A percentile compares a stretch with the other conserved stretches of the same genome.
phyloP scores from a whole-genome alignment of 2,329 filamentous ascomycete species.

The Pyrenophora teres region DNA sequence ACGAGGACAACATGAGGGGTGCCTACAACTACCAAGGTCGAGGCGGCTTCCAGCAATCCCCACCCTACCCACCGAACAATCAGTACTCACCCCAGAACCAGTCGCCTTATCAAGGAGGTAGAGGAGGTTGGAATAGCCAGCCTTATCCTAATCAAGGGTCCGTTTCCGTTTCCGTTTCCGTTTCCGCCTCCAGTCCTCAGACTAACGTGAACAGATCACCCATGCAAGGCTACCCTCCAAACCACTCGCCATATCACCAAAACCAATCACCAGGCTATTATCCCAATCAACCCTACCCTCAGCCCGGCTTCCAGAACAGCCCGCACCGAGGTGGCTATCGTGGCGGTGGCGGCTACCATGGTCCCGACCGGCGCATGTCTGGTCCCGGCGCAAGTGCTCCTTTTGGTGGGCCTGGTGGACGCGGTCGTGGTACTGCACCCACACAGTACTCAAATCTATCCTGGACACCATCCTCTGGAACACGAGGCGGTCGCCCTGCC shows the following conservation, averaged over 20 bases:
- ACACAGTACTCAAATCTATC: conserved; percentile 69
- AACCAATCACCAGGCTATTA: conserved; percentile 54
- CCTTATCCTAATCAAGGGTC: conserved; percentile 56
- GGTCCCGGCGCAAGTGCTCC: conserved; percentile 50
- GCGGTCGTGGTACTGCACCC: conserved; percentile 57
- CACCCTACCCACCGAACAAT: conserved; percentile 61
- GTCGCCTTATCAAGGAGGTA: conserved; percentile 62
- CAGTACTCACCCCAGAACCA: conserved; percentile 66
- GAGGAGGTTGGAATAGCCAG: conserved; percentile 59
- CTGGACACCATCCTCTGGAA: conserved; percentile 67
- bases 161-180: conserved; percentile 28
- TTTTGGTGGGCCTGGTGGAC: conserved; percentile 50
- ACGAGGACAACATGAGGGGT: conserved; percentile 43
- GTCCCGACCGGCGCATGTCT: conserved; percentile 51
- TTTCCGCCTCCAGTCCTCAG: background rate
- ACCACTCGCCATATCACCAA: conserved; percentile 59
- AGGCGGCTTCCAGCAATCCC: conserved; percentile 60
- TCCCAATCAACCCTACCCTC: conserved; percentile 59
- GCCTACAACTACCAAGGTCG: conserved; percentile 45
- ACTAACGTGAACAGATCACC: no score
- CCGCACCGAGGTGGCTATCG: conserved; percentile 64
- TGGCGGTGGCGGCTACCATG: conserved; percentile 58
- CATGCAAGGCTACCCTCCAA: conserved; percentile 59
- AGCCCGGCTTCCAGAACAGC: conserved; percentile 57
- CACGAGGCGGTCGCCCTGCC: conserved; percentile 56